These are phyloP conservation scores for Aspergillus tubingensis DNA, from an alignment of 2,329 filamentous ascomycete genomes.

Conservation along the genomic window DNA sequence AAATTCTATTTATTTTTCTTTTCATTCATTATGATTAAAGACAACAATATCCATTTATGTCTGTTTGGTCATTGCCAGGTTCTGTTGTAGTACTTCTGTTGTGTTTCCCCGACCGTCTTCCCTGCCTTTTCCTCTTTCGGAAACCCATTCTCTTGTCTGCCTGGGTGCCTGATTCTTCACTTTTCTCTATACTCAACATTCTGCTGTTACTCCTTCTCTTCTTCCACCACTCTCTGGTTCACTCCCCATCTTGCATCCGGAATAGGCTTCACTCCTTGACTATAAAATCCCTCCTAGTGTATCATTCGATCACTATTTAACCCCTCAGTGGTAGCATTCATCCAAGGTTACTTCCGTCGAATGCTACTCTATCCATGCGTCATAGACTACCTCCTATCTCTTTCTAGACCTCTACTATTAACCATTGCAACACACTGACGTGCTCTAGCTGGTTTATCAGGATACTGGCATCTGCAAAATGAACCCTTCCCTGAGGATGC, in stretches of 20 bases:
- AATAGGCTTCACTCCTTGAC: too few species aligned
- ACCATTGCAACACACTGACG: constrained; percentile 15
- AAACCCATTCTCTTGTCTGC: neutral
- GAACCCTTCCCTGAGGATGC: neutral
- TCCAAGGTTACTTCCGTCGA: constrained; percentile 15
- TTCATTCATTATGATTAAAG: too few species aligned
- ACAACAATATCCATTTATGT: too few species aligned
- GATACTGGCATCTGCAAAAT: too few species aligned
- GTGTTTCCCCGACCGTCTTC: neutral
- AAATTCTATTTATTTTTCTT: too few species aligned
- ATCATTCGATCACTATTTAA: neutral
- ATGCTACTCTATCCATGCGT: constrained; percentile 24
- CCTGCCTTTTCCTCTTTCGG: neutral
- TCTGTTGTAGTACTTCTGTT: neutral
- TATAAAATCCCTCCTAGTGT: neutral
- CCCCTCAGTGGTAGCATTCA: neutral
- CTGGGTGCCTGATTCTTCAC: neutral
- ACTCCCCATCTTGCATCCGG: neutral
- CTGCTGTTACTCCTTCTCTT: neutral
- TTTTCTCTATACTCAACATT: neutral
- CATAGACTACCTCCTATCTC: constrained; percentile 15
- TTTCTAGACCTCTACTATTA: neutral
- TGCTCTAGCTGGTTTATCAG: neutral
- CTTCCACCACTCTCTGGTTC: neutral
- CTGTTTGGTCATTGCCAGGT: neutral